A percentile compares a stretch with the other conserved stretches of the same genome.
phyloP scores from a whole-genome alignment of 768 basidiomycete genomes.

The Ramaria rubella region DNA sequence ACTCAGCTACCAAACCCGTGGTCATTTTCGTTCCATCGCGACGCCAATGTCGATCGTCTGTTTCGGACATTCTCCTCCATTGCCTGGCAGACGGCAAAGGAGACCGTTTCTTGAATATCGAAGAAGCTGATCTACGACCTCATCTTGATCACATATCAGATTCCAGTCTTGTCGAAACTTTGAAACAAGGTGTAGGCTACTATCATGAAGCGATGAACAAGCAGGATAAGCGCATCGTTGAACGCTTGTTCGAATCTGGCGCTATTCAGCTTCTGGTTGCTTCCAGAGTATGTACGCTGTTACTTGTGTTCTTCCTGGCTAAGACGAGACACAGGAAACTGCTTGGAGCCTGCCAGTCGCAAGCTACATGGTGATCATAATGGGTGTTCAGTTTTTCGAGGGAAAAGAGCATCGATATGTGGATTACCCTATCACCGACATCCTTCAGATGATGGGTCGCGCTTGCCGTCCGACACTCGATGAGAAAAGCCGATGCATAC shows the following conservation, averaged over 20 bases:
- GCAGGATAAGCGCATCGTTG: slow-evolving; percentile 91
- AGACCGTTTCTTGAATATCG: slow-evolving; percentile 85
- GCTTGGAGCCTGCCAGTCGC: slow-evolving; percentile 94
- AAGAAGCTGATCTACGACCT: slow-evolving; percentile 71
- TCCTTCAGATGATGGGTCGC: slow-evolving; percentile 99
- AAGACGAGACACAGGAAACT: slow-evolving; percentile 55
- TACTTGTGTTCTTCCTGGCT: neutral
- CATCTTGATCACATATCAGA: slow-evolving; percentile 85
- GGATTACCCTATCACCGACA: slow-evolving; percentile 97
- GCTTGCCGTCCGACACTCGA: slow-evolving; percentile 90
- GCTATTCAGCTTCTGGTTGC: slow-evolving; percentile 94
- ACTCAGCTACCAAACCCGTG: slow-evolving; percentile 78
- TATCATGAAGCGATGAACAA: slow-evolving; percentile 91
- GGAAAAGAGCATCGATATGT: slow-evolving; percentile 97
- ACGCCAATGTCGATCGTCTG: slow-evolving; percentile 89
- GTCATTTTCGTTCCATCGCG: slow-evolving; percentile 91
- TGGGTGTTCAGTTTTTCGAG: slow-evolving; percentile 97
- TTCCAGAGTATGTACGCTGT: slow-evolving; percentile 59
- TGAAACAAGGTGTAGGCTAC: slow-evolving; percentile 88
- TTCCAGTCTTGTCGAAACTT: slow-evolving; percentile 62
- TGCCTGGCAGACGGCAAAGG: slow-evolving; percentile 82
- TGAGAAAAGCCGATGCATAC: slow-evolving; percentile 83
- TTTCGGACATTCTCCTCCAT: slow-evolving; percentile 84
- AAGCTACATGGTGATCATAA: slow-evolving; percentile 97
- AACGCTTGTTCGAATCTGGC: slow-evolving; percentile 86